Evolutionary conservation across 257 asterid species (phyloP).

Genomic region (Solanum dulcamara): DNA sequence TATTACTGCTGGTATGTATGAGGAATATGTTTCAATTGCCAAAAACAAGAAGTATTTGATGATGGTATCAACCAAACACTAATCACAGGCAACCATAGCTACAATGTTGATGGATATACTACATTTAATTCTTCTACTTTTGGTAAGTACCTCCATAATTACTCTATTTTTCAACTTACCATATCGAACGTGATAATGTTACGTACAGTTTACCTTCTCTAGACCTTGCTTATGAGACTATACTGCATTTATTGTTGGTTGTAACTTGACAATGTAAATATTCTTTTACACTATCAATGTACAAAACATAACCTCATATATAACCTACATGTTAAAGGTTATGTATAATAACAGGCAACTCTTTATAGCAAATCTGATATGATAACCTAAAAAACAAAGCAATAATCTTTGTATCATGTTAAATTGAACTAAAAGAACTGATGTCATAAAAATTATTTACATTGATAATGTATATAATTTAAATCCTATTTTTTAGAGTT

Average conservation of each 20-base stretch:
- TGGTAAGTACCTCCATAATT: not conserved
- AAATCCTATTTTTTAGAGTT: not conserved
- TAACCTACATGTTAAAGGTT: not conserved
- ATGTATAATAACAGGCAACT: not conserved
- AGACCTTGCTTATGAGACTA: not conserved
- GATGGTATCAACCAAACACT: conserved; percentile 21
- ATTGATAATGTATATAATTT: not conserved
- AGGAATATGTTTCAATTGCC: conserved; percentile 15
- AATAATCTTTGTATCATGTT: not conserved
- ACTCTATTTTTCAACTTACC: not conserved
- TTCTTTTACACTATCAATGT: not conserved
- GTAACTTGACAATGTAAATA: not conserved
- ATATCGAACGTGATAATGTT: not conserved
- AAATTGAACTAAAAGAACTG: not conserved
- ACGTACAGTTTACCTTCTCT: not conserved
- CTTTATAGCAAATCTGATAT: not conserved
- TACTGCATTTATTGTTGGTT: not conserved
- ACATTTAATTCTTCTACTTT: conserved; percentile 22
- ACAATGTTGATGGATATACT: conserved; percentile 12
- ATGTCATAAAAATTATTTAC: not conserved
- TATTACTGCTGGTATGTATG: conserved; percentile 14
- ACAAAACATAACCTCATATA: not conserved
- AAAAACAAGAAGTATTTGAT: conserved; percentile 19
- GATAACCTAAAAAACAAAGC: not conserved
- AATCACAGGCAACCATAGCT: conserved; percentile 18